phyloP scores from a whole-genome alignment of 2,329 filamentous ascomycete genomes.

The Cadophora malorum region DNA sequence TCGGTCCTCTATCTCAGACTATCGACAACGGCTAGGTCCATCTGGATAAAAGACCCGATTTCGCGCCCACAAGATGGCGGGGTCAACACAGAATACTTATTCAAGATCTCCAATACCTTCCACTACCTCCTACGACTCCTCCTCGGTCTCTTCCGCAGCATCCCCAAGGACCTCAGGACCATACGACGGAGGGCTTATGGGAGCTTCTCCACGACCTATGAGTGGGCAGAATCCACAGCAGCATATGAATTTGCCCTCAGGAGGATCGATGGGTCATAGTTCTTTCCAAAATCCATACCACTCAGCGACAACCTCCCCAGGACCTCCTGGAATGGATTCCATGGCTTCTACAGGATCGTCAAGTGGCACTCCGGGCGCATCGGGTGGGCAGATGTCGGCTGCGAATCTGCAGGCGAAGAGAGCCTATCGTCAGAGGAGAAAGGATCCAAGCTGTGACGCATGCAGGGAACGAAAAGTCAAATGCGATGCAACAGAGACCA shows the following conservation, averaged over 20 bases:
- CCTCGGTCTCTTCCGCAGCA: conserved; percentile 66
- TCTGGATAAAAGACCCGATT: conserved; percentile 34
- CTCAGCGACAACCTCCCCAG: conserved; percentile 41
- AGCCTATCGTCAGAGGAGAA: conserved; percentile 91
- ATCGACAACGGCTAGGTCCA: conserved; percentile 27
- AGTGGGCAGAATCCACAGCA: conserved; percentile 55
- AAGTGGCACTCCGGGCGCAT: conserved; percentile 58
- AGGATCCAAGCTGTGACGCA: conserved; percentile 96
- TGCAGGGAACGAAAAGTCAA: conserved; percentile 86
- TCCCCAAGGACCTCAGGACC: conserved; percentile 62
- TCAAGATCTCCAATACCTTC: conserved; percentile 67
- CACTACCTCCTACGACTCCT: conserved; percentile 68
- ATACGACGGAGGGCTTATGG: conserved; percentile 60
- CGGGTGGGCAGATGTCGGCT: conserved; percentile 45
- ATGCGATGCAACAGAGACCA: conserved; percentile 96
- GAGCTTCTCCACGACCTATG: conserved; percentile 57
- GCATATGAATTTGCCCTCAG: conserved; percentile 59
- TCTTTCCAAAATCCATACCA: conserved; percentile 43
- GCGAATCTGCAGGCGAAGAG: conserved; percentile 75
- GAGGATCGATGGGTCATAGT: conserved; percentile 49
- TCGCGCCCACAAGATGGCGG: conserved; percentile 54
- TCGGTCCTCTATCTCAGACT: conserved; percentile 31
- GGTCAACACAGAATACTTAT: conserved; percentile 62
- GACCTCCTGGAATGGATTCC: conserved; percentile 61
- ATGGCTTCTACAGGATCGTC: conserved; percentile 65